Evolutionary conservation across 768 basidiomycete species (phyloP).

Genomic region (Boletus insuetus): DNA sequence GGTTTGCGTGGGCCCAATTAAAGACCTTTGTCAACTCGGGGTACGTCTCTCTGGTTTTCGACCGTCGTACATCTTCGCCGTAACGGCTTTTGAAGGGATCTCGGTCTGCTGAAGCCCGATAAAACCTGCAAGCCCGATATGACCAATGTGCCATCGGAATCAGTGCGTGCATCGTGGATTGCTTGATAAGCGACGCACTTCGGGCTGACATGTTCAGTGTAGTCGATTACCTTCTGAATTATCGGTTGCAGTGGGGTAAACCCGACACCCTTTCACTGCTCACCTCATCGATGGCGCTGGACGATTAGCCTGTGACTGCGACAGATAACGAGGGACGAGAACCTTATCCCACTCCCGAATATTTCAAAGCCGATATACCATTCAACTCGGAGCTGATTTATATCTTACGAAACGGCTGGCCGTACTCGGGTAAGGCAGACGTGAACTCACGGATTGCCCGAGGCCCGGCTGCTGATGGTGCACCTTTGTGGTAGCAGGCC

Average conservation of each 20-base stretch:
- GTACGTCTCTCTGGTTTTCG: slow-evolving; percentile 34
- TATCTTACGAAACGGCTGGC: slow-evolving; percentile 85
- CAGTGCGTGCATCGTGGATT: slow-evolving; percentile 41
- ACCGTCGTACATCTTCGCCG: background rate
- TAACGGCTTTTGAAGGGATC: slow-evolving; percentile 49
- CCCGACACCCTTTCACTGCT: slow-evolving; percentile 63
- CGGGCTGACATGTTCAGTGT: background rate
- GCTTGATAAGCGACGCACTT: too few relatives aligned
- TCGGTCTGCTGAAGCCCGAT: slow-evolving; percentile 77
- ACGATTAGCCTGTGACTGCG: slow-evolving; percentile 29
- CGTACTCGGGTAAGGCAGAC: slow-evolving; percentile 64
- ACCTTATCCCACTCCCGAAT: slow-evolving; percentile 36
- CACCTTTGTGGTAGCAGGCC: too few relatives aligned
- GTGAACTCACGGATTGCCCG: background rate
- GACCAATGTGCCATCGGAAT: slow-evolving; percentile 55
- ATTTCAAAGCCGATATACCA: slow-evolving; percentile 66
- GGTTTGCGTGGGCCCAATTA: slow-evolving; percentile 73
- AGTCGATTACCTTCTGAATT: slow-evolving; percentile 72
- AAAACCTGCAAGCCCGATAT: slow-evolving; percentile 67
- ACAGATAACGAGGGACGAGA: background rate
- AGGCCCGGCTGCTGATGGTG: background rate
- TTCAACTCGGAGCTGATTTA: slow-evolving; percentile 49
- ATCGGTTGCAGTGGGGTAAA: slow-evolving; percentile 75
- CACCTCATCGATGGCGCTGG: slow-evolving; percentile 43
- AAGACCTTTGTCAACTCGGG: slow-evolving; percentile 79